Base-by-base conservation (phyloP, 2,329 filamentous ascomycete species). In the Clathrospora elynae region DNA sequence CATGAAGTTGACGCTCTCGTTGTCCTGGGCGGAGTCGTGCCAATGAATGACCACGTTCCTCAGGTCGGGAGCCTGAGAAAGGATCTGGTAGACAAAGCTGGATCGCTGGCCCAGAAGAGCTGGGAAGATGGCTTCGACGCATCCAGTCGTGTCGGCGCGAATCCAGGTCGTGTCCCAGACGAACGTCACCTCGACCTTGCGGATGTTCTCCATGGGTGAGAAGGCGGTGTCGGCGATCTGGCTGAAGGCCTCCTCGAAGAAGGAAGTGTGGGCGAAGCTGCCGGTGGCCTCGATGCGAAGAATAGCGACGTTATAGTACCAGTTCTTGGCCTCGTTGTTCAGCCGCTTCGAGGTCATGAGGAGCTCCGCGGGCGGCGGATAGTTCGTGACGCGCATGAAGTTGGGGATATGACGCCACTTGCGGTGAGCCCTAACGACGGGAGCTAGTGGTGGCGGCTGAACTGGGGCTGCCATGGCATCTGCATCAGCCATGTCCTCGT, bases 381-480 rank as follows among this genome's bases (percentile, higher is more conserved):
- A 59, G 14, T 58, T 56, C 2, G 62, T 58, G 30, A 69, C 45
- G 8, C 52, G 54, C 51, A 70, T 52, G 53, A 70, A 66, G 13
- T 64, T 57, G 35, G 62, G 59, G 32, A 69, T 61, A 34, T 68
- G 57, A 18, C 60, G 64, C 66, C 66, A 70, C 30, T 67, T 68
- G 13, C 18, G 35, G 13, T 53, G 36, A 10, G 57, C 37, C 7
- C 26, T 25, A 25, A 68, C 23, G 10, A 55, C 16, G 7, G 49
- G 51, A 3, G 25, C 44, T 26, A 39, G 36, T n/a, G 37, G 37
- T n/a, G 43, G 31, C 13, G 38, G 42, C 4, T 41, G 33, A 6
- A 40, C 24, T 16, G 34, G 19, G 16, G 33, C 34, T 16, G 29
- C 35, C 12, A 11, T 23, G 12, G 19, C 17, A 18, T 43, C 50